Conservation (phyloP, 2,329 filamentous ascomycete genomes). For the Phoma sp. region DNA sequence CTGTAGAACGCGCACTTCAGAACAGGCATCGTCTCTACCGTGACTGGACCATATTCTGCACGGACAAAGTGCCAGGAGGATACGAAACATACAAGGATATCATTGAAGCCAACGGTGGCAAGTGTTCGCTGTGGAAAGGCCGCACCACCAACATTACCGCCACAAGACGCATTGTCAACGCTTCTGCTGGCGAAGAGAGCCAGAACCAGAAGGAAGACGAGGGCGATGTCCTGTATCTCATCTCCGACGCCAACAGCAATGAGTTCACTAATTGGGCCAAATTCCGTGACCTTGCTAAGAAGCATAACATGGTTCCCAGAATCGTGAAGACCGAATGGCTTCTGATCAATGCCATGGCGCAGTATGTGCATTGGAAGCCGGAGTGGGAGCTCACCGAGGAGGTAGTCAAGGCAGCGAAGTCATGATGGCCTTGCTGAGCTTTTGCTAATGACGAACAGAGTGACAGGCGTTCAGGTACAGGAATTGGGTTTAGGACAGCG, state of each 20-base stretch:
- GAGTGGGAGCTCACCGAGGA: conserved; percentile 46
- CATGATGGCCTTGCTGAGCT: conserved; percentile 9
- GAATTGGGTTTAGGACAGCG: conserved; percentile 19
- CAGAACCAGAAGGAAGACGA: conserved; percentile 69
- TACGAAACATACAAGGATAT: conserved; percentile 85
- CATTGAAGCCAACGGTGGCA: conserved; percentile 85
- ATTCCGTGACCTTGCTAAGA: conserved; percentile 79
- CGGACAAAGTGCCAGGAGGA: conserved; percentile 78
- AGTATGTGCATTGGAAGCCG: conserved; percentile 64
- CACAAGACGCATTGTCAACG: conserved; percentile 43
- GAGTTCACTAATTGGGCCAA: conserved; percentile 79
- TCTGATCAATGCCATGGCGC: conserved; percentile 85
- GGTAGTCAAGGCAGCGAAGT: conserved; percentile 31
- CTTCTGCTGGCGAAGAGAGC: conserved; percentile 41
- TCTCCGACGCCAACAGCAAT: conserved; percentile 69
- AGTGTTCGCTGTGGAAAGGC: conserved; percentile 77
- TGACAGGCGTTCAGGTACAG: conserved; percentile 25
- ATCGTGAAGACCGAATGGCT: conserved; percentile 90
- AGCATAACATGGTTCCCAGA: conserved; percentile 77
- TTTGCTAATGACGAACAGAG: conserved; percentile 18
- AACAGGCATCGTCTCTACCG: conserved; percentile 79
- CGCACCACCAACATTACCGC: conserved; percentile 70
- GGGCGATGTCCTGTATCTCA: conserved; percentile 70
- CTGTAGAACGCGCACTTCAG: conserved; percentile 71
- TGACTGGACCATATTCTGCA: conserved; percentile 83